A percentile compares a stretch with the other conserved stretches of the same genome.
phyloP scores from a whole-genome alignment of 179 eudicot species.

The Vitellaria paradoxa region DNA sequence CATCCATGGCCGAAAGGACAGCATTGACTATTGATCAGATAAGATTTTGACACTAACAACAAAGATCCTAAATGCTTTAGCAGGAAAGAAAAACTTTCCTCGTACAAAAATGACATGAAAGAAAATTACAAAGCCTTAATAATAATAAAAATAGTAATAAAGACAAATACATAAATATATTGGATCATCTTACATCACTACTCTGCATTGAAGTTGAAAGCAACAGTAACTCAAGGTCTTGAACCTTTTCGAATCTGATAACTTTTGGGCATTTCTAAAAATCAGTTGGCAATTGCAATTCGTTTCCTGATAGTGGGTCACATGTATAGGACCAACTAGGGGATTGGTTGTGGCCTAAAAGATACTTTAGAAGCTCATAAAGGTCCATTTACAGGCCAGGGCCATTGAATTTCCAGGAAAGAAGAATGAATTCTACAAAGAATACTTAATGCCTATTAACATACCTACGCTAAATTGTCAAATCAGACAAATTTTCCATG shows the following conservation, averaged over 20 bases:
- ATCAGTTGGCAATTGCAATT: neutral
- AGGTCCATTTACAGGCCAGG: neutral
- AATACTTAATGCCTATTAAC: neutral
- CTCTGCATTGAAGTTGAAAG: neutral
- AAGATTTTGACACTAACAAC: neutral
- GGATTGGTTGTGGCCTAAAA: neutral
- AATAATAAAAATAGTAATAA: neutral
- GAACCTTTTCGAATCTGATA: neutral
- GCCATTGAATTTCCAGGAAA: neutral
- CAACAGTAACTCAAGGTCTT: neutral
- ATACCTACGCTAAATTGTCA: neutral
- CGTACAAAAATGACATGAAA: conserved; percentile 2
- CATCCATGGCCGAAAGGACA: neutral
- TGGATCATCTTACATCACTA: neutral
- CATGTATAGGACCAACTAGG: neutral
- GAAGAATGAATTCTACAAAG: neutral
- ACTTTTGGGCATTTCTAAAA: too few species aligned
- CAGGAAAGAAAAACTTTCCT: neutral
- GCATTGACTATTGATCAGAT: neutral
- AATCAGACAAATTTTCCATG: neutral
- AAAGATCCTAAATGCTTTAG: neutral
- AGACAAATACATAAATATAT: neutral
- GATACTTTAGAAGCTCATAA: neutral
- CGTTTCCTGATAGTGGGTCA: neutral
- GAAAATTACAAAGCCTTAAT: neutral